Conservation (phyloP, 768 basidiomycete genomes). For the Tricholoma saponaceum region DNA sequence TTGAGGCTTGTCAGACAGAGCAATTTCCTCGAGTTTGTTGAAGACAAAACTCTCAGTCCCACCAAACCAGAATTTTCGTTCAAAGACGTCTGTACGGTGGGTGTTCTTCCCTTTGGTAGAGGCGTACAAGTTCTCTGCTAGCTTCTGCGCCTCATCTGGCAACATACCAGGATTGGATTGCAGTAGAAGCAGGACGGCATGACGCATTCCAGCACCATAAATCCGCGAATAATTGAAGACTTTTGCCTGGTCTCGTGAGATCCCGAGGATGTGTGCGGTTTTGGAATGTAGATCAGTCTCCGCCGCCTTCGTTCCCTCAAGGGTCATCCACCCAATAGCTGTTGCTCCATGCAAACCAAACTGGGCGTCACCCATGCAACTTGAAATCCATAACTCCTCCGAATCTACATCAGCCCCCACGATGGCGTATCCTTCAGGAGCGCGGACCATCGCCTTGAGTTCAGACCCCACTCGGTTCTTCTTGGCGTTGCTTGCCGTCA, state of each 20-base stretch:
- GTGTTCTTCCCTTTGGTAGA: conserved; percentile 93
- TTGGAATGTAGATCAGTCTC: conserved; percentile 97
- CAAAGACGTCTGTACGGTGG: conserved; percentile 68
- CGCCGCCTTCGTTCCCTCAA: conserved; percentile 92
- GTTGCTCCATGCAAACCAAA: conserved; percentile 96
- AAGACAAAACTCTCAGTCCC: conserved; percentile 96
- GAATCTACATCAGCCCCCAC: conserved; percentile 99
- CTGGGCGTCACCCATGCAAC: conserved; percentile 97
- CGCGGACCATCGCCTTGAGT: conserved; percentile 95
- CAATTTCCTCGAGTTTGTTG: conserved; percentile 96
- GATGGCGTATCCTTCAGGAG: conserved; percentile 88
- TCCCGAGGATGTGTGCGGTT: conserved; percentile 88
- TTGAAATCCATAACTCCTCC: conserved; percentile 98
- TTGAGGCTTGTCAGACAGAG: conserved; percentile 77
- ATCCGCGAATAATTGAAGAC: conserved; percentile 99
- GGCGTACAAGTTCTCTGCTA: conserved; percentile 83
- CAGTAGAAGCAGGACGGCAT: conserved; percentile 82
- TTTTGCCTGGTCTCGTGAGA: conserved; percentile 92
- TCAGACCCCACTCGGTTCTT: conserved; percentile 97
- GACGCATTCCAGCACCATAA: conserved; percentile 96
- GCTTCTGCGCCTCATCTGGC: conserved; percentile 70
- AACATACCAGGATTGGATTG: conserved; percentile 82
- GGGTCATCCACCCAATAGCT: conserved; percentile 98
- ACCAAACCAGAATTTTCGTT: conserved; percentile 91
- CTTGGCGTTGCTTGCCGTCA: conserved; percentile 98